These are phyloP conservation scores for Albatrellus ellisii DNA, from an alignment of 768 basidiomycete species.

Conservation along the genomic window DNA sequence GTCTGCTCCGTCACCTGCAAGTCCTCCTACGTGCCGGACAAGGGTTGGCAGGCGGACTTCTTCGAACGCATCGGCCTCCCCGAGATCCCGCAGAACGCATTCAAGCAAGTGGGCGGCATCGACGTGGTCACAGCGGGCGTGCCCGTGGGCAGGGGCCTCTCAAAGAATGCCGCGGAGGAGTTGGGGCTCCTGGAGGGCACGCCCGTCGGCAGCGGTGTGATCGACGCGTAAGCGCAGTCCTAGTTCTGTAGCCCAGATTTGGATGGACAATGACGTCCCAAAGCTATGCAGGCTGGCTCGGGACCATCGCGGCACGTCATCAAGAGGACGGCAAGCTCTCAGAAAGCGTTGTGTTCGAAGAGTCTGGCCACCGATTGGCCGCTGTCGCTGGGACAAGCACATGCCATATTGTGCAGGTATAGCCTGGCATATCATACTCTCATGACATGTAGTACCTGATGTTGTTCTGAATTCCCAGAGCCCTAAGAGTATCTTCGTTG, in stretches of 20 bases:
- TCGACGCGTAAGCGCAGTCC: conserved; percentile 77
- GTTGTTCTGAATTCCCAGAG: conserved; percentile 33
- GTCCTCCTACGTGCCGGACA: conserved; percentile 78
- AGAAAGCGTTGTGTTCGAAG: conserved; percentile 46
- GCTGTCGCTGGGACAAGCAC: conserved; percentile 95
- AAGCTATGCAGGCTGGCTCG: conserved; percentile 94
- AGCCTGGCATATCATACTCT: conserved; percentile 6
- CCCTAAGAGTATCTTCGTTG: conserved; percentile 71
- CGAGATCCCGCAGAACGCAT: conserved; percentile 54
- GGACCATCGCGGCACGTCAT: conserved; percentile 79
- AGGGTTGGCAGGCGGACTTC: conserved; percentile 86
- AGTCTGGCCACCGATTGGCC: conserved; percentile 74
- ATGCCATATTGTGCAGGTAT: conserved; percentile 84
- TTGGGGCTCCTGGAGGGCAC: conserved; percentile 79
- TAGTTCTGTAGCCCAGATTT: not conserved
- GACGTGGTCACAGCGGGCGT: conserved; percentile 69
- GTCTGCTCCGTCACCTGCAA: conserved; percentile 95
- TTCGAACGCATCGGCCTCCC: conserved; percentile 75
- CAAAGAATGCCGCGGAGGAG: conserved; percentile 66
- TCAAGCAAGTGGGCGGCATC: conserved; percentile 61
- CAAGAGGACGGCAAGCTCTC: conserved; percentile 36
- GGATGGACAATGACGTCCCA: conserved; percentile 1
- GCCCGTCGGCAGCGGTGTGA: conserved; percentile 86
- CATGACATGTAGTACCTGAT: not conserved
- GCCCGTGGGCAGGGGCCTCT: conserved; percentile 78